Evolutionary conservation across 345 rosid species (phyloP).

Genomic region (Cochlearia excelsa): DNA sequence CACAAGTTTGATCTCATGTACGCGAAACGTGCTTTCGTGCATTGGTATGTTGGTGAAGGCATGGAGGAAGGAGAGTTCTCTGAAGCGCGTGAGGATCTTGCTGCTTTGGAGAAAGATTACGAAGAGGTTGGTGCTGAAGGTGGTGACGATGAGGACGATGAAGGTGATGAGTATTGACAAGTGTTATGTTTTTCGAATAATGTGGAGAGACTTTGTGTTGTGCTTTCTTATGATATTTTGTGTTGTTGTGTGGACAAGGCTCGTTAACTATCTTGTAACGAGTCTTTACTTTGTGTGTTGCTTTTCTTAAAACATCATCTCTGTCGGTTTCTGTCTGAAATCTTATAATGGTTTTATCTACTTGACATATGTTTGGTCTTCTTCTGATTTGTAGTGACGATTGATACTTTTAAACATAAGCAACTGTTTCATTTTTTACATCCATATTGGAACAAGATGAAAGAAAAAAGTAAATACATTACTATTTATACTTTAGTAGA

Average conservation of each 20-base stretch:
- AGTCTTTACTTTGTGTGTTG: constrained; percentile 25
- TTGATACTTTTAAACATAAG: too few species aligned
- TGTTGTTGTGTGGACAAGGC: background rate
- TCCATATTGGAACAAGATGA: too few species aligned
- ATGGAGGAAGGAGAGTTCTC: constrained; percentile 88
- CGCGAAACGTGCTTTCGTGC: constrained; percentile 71
- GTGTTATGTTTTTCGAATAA: background rate
- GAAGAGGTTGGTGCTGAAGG: constrained; percentile 84
- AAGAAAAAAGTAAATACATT: too few species aligned
- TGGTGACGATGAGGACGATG: constrained; percentile 66
- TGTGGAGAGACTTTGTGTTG: too few species aligned
- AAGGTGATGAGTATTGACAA: constrained; percentile 47
- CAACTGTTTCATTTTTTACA: too few species aligned
- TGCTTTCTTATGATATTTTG: too few species aligned
- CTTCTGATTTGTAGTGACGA: background rate
- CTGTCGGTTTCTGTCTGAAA: background rate
- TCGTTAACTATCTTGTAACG: constrained; percentile 25
- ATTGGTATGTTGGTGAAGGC: constrained; percentile 84
- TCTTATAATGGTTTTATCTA: background rate
- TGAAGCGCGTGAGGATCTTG: constrained; percentile 78
- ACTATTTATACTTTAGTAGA: too few species aligned
- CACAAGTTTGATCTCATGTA: constrained; percentile 80
- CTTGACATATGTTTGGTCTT: too few species aligned
- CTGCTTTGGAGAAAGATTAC: constrained; percentile 71
- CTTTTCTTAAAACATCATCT: background rate